phyloP scores from a whole-genome alignment of 148 eudicot genomes.

The Chenopodium quinoa region DNA sequence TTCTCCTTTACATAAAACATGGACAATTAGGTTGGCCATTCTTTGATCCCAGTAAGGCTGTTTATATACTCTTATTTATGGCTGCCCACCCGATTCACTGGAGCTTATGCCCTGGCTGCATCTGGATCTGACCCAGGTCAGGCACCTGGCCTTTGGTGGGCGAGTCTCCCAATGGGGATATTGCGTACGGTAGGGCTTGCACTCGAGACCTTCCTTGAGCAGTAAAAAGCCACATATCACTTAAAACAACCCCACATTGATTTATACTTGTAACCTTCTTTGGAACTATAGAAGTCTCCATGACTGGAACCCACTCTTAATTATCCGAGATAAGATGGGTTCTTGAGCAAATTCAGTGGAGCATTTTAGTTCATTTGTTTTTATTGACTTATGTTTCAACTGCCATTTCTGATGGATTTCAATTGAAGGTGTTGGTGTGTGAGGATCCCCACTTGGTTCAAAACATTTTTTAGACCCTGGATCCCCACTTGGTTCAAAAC shows the following conservation, averaged over 20 bases:
- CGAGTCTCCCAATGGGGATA: no score
- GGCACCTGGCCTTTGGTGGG: no score
- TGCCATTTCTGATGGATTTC: no score
- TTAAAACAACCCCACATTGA: no score
- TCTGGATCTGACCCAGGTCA: no score
- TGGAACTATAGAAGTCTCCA: neutral
- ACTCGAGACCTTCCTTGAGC: no score
- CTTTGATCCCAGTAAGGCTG: neutral
- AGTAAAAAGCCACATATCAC: no score
- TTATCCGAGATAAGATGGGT: neutral
- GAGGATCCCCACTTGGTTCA: neutral
- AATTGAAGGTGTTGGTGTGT: neutral
- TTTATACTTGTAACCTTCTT: neutral
- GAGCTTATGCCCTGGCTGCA: no score
- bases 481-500: neutral
- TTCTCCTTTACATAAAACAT: neutral
- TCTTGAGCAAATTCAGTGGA: neutral
- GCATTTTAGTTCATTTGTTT: neutral
- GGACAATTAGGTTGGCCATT: neutral
- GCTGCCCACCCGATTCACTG: no score
- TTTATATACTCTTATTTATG: neutral
- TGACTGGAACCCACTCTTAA: neutral
- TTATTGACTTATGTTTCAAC: no score
- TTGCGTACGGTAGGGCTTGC: no score
- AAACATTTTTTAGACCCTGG: no score